phyloP scores from a whole-genome alignment of 257 asterid genomes.

The Ajuga chamaepitys region DNA sequence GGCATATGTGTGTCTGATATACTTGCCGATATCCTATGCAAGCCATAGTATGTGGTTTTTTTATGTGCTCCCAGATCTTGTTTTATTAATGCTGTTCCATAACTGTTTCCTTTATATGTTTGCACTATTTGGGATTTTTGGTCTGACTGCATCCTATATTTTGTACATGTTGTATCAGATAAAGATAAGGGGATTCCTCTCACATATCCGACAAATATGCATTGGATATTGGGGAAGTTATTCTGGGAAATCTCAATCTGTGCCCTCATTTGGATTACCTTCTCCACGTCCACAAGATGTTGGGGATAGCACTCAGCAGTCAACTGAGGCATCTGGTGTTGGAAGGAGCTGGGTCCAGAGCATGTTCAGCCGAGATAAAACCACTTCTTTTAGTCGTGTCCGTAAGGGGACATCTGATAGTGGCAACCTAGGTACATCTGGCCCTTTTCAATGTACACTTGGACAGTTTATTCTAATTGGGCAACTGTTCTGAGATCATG shows the following conservation, averaged over 20 bases:
- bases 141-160: constrained; percentile 19
- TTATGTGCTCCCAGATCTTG: constrained; percentile 4
- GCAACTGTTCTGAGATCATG: constrained; percentile 15
- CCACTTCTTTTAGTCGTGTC: constrained; percentile 65
- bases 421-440: constrained; percentile 34
- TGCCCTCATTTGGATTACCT: constrained; percentile 60
- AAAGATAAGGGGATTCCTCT: constrained; percentile 71
- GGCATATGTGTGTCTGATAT: not conserved
- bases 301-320: constrained; percentile 50
- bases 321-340: constrained; percentile 78
- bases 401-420: constrained; percentile 61
- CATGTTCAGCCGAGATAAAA: constrained; percentile 91
- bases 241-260: constrained; percentile 60
- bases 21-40: not conserved
- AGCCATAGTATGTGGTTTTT: not conserved
- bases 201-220: constrained; percentile 76
- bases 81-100: not conserved
- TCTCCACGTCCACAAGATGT: constrained; percentile 86
- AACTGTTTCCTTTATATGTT: not conserved
- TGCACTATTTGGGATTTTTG: too few species aligned
- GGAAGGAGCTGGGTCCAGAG: constrained; percentile 99
- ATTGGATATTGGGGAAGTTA: constrained; percentile 86
- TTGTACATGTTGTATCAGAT: constrained; percentile 43
- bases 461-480: constrained; percentile 7
- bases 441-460: not conserved